Base-by-base conservation (phyloP, 176 grass and related monocot species). In the Elymus sibiricus region DNA sequence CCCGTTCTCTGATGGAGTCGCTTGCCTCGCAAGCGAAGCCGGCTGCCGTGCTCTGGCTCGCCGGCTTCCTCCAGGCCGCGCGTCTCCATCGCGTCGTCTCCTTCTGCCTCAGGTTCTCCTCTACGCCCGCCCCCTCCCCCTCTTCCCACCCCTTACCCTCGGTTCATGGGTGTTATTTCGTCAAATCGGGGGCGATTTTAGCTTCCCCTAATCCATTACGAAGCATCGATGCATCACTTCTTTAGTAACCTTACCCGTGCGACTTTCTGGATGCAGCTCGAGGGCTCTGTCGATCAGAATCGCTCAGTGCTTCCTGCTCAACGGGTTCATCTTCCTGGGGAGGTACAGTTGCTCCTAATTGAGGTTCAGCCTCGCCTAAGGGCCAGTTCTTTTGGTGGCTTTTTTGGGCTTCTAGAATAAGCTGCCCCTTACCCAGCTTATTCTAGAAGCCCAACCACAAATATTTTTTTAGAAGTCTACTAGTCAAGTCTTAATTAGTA, bases 251-350 rank as follows among this genome's bases (percentile, higher is more conserved):
- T 87, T 87, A 9, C 44, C 43, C 13, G 55, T 44, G 13, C n/a
- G 34, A 16, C 70, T 84, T 12, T 22, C 67, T 81, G n/a, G 66
- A n/a, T 82, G 61, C 84, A 98, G 97, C 40, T 95, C 97, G 56
- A 87, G 83, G 86, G 8, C 89, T 17, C 82, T 98, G 13, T 87
- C 82, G 60, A 76, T 91, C 79, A 92, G 94, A 74, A 96, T 95
- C 39, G 90, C 88, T 35, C 94, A 96, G 85, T 96, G 97, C 86
- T 99, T 99, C 84, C 90, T 99, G 79, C 85, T 99, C 76, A 96
- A 99, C 25, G 94, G 97, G 8, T 43, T 99, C 22, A 96, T 96
- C 83, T 99, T 96, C 84, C 58, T 99, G 4, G 97, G 97, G 81
- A 99, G 97, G 97, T 99, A 91, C 44, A 24, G n/a, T 58, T 65